Base-by-base conservation (phyloP, 345 rosid genomes). In the Adansonia digitata region DNA sequence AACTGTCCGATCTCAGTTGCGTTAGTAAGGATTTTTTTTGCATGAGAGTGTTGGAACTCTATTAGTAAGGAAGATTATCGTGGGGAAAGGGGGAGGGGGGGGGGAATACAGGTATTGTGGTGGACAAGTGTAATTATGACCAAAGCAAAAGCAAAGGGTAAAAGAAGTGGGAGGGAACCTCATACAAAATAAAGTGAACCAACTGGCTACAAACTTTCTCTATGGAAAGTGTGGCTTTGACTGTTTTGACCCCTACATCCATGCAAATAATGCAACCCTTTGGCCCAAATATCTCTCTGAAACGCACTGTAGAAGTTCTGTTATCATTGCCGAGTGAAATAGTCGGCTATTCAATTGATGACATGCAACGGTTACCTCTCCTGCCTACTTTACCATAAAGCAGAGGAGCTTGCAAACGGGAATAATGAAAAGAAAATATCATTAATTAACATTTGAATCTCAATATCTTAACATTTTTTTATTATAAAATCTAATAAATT, bases 141-240 rank as follows among this genome's bases (percentile, higher is more conserved):
- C 53, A 75, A 71, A 79, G 75, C 66, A 40, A 73, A 70, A 34
- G 62, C 27, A 31, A 72, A 78, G 14, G 53, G 77, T 45, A 68
- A 76, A 6, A 42, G 67, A 55, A 37, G 59, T 26, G 37, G 68
- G 94, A 84, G 94, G 88, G 90, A 85, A 81, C 71, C 73, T 75
- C 74, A 59, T 82, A 80, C 89, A 83, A 85, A 84, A 71, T 81
- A 86, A 87, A 87, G 88, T 79, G 85, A 29, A 31, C 43, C 20
- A 4, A 18, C 2, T 69, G 34, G 37, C 71, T 22, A 26, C 43
- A 15, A 43, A 26, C 53, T 43, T 67, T 67, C 27, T 63, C 68
- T 0, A 61, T 3, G 43, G 27, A 13, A 42, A 37, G 71, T 43
- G 52, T 5, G 1, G 52, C 29, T 68, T 46, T 48, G 57, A 48